Base-by-base conservation (phyloP, 441 rosid genomes). In the Erysimum cheiri region DNA sequence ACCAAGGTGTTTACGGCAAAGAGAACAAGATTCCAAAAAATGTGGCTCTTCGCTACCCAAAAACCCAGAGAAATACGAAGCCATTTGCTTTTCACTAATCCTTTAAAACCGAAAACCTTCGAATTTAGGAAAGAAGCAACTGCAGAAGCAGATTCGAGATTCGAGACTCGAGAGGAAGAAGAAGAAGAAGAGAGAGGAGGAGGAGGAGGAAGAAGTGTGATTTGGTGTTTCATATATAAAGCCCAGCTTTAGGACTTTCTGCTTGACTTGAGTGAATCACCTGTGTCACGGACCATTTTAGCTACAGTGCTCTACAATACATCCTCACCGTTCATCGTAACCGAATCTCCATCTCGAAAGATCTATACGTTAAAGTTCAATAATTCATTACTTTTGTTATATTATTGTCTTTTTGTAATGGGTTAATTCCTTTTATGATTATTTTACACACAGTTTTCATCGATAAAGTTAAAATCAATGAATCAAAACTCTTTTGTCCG, bases 1-100 rank as follows among this genome's bases (percentile, higher is more conserved):
- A 37, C 66, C 71, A 40, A 78, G 80, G 15, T 67, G 72, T 77
- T 80, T 75, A 8, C 79, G 55, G 48, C 79, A 75, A 33, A 75
- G 79, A 15, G 71, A 75, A 32, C 79, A 75, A 4, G 75, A 56
- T 22, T 75, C 75, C 33, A 74, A 36, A 68, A 74, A 74, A 69
- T 74, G 78, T 28, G 64, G 69, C 50, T 74, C 78, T 74, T 68
- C 78, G 31, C 19, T 33, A 29, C 64, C 37, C 7, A 61, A 68
- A 53, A 17, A 68, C 1, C 60, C 8, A 29, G 73, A 8, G 69
- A 60, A 74, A 46, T 74, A 46, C 1, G 78, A 74, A 61, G 78
- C 78, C 78, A 74, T 74, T 53, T 14, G 15, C 52, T 49, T 0
- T 8, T 22, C 37, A 64, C 11, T 37, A 49, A 44, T 44, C 39